Percentiles rank a stretch among this genome's conserved stretches.
Conservation (phyloP, 2,329 filamentous ascomycete genomes). For the Exophiala sp. region DNA sequence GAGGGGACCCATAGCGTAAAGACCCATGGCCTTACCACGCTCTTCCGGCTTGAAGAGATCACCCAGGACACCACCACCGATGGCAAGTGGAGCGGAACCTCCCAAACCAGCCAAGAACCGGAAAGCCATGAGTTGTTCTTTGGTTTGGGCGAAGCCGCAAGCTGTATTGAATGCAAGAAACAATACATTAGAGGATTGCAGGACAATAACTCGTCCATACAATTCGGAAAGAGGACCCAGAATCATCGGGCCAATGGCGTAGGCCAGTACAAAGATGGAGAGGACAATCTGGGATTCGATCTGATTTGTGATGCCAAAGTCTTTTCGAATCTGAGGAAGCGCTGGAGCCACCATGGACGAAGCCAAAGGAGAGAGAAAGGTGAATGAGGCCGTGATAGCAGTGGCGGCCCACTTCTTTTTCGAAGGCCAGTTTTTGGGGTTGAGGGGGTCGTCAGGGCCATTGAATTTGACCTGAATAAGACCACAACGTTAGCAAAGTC, state of each 20-base stretch:
- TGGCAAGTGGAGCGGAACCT: slow-evolving; percentile 52
- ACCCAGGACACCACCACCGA: slow-evolving; percentile 42
- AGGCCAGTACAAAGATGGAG: slow-evolving; percentile 53
- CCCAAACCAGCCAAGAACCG: slow-evolving; percentile 56
- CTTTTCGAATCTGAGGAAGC: slow-evolving; percentile 46
- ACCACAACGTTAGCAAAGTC: slow-evolving; percentile 6
- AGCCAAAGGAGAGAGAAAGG: slow-evolving; percentile 58
- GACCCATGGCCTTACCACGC: slow-evolving; percentile 29
- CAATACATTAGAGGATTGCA: slow-evolving; percentile 52
- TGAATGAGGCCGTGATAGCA: slow-evolving; percentile 52
- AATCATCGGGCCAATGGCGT: slow-evolving; percentile 49
- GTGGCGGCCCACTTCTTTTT: slow-evolving; percentile 55
- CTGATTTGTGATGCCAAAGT: slow-evolving; percentile 48
- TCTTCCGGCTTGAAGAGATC: slow-evolving; percentile 30
- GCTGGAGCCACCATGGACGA: slow-evolving; percentile 56
- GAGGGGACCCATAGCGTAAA: slow-evolving; percentile 29
- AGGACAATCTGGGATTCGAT: slow-evolving; percentile 47
- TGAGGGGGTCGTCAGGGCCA: slow-evolving; percentile 47
- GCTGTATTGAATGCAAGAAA: slow-evolving; percentile 57
- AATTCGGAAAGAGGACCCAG: slow-evolving; percentile 52
- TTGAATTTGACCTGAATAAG: slow-evolving; percentile 43
- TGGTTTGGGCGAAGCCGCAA: slow-evolving; percentile 52
- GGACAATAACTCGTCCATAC: slow-evolving; percentile 51
- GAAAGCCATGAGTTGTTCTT: slow-evolving; percentile 52
- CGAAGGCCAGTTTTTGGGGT: slow-evolving; percentile 51